Base-by-base conservation (phyloP, 192 early-diverging fungal species). In the Podila horticola region DNA sequence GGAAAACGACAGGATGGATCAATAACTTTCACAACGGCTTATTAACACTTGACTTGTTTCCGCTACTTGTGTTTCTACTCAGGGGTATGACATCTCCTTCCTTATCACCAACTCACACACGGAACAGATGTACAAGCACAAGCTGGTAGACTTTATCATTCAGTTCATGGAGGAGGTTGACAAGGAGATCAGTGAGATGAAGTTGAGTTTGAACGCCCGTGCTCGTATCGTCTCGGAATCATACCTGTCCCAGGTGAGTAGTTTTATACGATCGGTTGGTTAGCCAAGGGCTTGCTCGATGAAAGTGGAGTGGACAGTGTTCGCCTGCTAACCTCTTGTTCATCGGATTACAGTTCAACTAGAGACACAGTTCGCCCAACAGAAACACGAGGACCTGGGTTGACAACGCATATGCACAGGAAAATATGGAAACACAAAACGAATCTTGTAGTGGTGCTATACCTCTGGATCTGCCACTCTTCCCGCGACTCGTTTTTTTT, bases 101-200 rank as follows among this genome's bases (percentile, higher is more conserved):
- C 79, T 99, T 70, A 92, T 99, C 60, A 99, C 97, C 64, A 98
- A 99, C 88, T 89, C 92, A 87, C 97, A 99, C 73, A 97, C 97
- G 5, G 97, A 99, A 84, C 94, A 95, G 82, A 98, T 99, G 97
- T 96, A 91, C 84, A 98, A 98, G 89, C 96, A 99, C 90, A 99
- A 99, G 85, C 86, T 99, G 74, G 97, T 99, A 13, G 97, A 99
- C 86, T 99, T 99, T 84, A 96, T 98, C 74, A 93, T 99, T 63
- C 94, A 97, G 87, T 99, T 99, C 77, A 99, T 99, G 97, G 97
- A 99, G 82, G 97, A 97, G 70, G 97, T 99, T 22, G 97, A 99
- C 85, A 97, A 96, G 88, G 97, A 99, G 81, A 99, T 99, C 74
- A 96, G 94, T 76, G 97, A 98, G 82, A 98, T 98, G 95, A 97